phyloP scores from a whole-genome alignment of 1,284 basidiomycete genomes.

The Phellinidium pouzarii region DNA sequence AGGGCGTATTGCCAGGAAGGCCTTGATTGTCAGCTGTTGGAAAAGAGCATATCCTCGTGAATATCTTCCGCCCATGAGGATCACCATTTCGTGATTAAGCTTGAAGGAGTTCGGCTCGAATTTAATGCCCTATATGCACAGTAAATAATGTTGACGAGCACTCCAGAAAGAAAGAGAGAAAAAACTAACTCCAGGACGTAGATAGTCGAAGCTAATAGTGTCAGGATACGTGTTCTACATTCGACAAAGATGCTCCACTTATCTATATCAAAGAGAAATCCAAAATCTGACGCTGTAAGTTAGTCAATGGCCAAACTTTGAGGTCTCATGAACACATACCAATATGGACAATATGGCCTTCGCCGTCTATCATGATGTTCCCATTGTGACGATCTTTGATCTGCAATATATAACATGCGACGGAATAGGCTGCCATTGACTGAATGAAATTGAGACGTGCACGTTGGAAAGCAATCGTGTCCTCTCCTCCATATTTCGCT shows the following conservation, averaged over 20 bases:
- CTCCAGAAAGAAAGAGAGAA: background rate
- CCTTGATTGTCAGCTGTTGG: slow-evolving; percentile 91
- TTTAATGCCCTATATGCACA: slow-evolving; percentile 75
- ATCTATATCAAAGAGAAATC: slow-evolving; percentile 98
- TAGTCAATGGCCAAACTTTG: background rate
- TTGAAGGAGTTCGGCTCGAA: slow-evolving; percentile 98
- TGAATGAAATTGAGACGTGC: slow-evolving; percentile 96
- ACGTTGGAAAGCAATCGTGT: slow-evolving; percentile 86
- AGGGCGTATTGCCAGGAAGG: slow-evolving; percentile 91
- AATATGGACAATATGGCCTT: slow-evolving; percentile 93
- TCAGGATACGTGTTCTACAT: background rate
- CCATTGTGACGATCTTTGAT: slow-evolving; percentile 98
- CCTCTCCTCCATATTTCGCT: slow-evolving; percentile 89
- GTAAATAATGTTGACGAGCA: slow-evolving; percentile 20
- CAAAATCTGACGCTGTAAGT: slow-evolving; percentile 67
- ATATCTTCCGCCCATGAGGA: slow-evolving; percentile 92
- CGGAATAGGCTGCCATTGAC: slow-evolving; percentile 98
- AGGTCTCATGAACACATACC: slow-evolving; percentile 41
- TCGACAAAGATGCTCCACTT: slow-evolving; percentile 36
- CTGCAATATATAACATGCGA: slow-evolving; percentile 97
- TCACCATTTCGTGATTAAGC: slow-evolving; percentile 96
- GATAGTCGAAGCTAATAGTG: slow-evolving; percentile 15
- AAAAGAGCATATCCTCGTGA: slow-evolving; percentile 94
- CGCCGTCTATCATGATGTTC: slow-evolving; percentile 98
- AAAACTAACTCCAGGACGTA: slow-evolving; percentile 60